Percentiles rank a stretch among this genome's conserved stretches.
These are phyloP conservation scores for Piper betle DNA, from an alignment of 164 flowering plant species.

Conservation along the genomic window DNA sequence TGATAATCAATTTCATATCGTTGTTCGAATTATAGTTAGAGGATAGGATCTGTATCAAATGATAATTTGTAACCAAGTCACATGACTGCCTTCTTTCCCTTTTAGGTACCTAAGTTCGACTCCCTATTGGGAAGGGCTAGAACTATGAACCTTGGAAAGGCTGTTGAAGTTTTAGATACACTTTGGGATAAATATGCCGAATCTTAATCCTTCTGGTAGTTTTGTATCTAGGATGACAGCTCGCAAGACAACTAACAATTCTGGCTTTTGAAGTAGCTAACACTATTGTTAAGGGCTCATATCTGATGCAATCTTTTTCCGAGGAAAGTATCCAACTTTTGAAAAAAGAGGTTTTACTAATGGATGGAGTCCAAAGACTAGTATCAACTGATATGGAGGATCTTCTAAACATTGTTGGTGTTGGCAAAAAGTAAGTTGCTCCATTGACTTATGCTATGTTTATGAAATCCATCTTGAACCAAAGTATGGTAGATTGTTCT, in stretches of 20 bases:
- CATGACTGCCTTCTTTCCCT: background rate
- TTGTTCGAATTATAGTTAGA: no score
- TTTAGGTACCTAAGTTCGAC: constrained; percentile 67
- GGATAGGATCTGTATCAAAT: no score
- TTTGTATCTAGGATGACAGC: constrained; percentile 59
- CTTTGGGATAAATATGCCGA: constrained; percentile 91
- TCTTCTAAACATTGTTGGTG: constrained; percentile 66
- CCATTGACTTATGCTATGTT: background rate
- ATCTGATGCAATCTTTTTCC: constrained; percentile 75
- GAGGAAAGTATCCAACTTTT: constrained; percentile 50
- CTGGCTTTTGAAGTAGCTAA: constrained; percentile 90
- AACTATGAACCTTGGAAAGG: constrained; percentile 60
- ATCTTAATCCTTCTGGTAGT: constrained; percentile 42
- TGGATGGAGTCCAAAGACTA: constrained; percentile 67
- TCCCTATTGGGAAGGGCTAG: constrained; percentile 78
- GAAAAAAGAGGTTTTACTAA: constrained; percentile 58
- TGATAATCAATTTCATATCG: no score
- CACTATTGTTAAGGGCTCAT: constrained; percentile 75
- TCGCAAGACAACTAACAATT: constrained; percentile 63
- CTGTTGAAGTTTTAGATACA: constrained; percentile 79
- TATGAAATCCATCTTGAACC: background rate
- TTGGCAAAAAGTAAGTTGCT: constrained; percentile 64
- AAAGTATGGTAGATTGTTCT: constrained; percentile 38
- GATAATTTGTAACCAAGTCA: no score
- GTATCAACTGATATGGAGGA: constrained; percentile 68